Evolutionary conservation across 2,329 filamentous ascomycete genomes (phyloP).

Genomic region (Fusarium mexicanum): DNA sequence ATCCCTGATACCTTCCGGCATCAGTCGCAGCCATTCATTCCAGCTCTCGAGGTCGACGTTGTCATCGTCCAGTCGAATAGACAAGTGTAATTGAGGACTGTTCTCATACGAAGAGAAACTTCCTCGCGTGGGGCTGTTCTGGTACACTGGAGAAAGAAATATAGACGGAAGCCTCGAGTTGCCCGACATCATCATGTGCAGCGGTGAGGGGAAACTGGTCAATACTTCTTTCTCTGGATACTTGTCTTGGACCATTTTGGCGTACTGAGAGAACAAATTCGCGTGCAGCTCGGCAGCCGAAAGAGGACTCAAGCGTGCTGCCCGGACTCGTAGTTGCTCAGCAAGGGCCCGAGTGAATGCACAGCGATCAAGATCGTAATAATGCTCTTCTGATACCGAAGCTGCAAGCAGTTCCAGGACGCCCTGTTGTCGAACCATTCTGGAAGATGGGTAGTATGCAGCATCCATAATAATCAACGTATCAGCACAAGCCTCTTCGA

Average conservation of each 20-base stretch:
- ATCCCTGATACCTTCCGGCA: constrained; percentile 66
- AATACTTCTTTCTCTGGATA: constrained; percentile 58
- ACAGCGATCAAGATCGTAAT: constrained; percentile 57
- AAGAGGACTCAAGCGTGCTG: constrained; percentile 56
- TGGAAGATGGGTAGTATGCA: constrained; percentile 65
- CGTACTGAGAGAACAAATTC: constrained; percentile 62
- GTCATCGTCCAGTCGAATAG: constrained; percentile 62
- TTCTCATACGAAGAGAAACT: constrained; percentile 54
- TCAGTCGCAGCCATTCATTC: constrained; percentile 67
- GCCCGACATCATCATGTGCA: constrained; percentile 66
- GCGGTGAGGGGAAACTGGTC: constrained; percentile 62
- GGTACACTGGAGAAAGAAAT: constrained; percentile 61
- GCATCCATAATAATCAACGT: constrained; percentile 68
- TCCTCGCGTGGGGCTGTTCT: constrained; percentile 51
- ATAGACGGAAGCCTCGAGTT: constrained; percentile 65
- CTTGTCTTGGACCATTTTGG: constrained; percentile 61
- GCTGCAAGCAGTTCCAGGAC: constrained; percentile 67
- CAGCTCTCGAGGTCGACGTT: constrained; percentile 62
- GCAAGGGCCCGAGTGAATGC: constrained; percentile 62
- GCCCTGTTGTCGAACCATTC: constrained; percentile 61
- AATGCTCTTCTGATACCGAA: constrained; percentile 63
- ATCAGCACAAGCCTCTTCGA: constrained; percentile 66
- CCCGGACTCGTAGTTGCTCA: constrained; percentile 60
- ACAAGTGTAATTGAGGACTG: constrained; percentile 60
- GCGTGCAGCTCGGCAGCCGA: constrained; percentile 65